A percentile compares a stretch with the other conserved stretches of the same genome.
Evolutionary conservation across 2,329 filamentous ascomycete genomes (phyloP).

Genomic region (Xylariomycetidae sp.): DNA sequence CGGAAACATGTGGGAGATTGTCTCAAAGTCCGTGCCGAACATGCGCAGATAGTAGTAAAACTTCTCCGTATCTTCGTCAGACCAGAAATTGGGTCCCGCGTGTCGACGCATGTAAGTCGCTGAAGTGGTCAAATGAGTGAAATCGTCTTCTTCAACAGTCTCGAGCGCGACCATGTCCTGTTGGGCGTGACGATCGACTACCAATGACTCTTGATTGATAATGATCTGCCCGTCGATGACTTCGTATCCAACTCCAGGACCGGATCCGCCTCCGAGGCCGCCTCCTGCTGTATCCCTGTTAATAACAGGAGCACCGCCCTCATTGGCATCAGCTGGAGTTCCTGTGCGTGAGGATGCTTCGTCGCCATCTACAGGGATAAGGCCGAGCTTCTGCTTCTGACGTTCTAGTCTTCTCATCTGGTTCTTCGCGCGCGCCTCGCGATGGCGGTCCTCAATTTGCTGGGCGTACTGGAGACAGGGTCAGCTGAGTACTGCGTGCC

Average conservation of each 20-base stretch:
- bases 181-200: slow-evolving; percentile 62
- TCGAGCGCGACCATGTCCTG: slow-evolving; percentile 44
- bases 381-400: slow-evolving; percentile 29
- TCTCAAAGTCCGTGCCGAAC: slow-evolving; percentile 79
- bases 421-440: slow-evolving; percentile 29
- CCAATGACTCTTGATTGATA: slow-evolving; percentile 60
- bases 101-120: slow-evolving; percentile 60
- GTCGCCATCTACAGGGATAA: slow-evolving; percentile 14
- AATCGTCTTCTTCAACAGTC: slow-evolving; percentile 70
- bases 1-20: slow-evolving; percentile 71
- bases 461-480: too few species aligned
- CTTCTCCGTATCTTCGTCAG: slow-evolving; percentile 60
- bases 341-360: slow-evolving; percentile 11
- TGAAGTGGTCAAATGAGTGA: slow-evolving; percentile 65
- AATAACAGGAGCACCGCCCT: slow-evolving; percentile 13
- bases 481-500: too few species aligned
- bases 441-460: slow-evolving; percentile 63
- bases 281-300: slow-evolving; percentile 15
- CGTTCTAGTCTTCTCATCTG: slow-evolving; percentile 33
- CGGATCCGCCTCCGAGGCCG: slow-evolving; percentile 23
- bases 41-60: slow-evolving; percentile 71
- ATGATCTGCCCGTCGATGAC: slow-evolving; percentile 69
- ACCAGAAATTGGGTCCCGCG: slow-evolving; percentile 62
- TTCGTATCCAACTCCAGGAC: slow-evolving; percentile 34
- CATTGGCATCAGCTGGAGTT: slow-evolving; percentile 14